Conservation (phyloP, 805 yeast genomes). For the Candida montana region DNA sequence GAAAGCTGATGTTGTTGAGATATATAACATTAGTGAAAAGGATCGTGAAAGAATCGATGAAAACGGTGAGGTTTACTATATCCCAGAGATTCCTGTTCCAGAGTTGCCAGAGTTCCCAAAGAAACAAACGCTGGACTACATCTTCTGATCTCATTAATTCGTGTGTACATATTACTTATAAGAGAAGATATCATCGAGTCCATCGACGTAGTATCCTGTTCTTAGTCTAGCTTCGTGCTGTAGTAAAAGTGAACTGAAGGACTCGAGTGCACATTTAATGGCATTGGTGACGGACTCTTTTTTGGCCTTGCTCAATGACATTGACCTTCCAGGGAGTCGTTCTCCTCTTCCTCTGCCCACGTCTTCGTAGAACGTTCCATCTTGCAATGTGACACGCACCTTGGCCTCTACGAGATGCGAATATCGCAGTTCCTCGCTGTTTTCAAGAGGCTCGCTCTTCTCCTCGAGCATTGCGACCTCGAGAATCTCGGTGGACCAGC, state of each 20-base stretch:
- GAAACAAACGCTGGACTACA: conserved; percentile 51
- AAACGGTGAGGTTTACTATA: conserved; percentile 73
- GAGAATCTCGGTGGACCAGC: conserved; percentile 47
- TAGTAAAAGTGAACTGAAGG: conserved; percentile 61
- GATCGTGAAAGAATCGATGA: conserved; percentile 90
- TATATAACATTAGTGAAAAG: conserved; percentile 73
- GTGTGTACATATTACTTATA: conserved; percentile 2
- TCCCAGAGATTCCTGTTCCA: conserved; percentile 75
- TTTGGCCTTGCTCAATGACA: conserved; percentile 75
- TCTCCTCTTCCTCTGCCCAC: conserved; percentile 71
- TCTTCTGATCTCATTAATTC: neutral
- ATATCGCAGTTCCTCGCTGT: conserved; percentile 15
- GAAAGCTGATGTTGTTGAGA: conserved; percentile 61
- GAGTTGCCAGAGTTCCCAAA: conserved; percentile 56
- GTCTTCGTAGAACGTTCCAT: conserved; percentile 79
- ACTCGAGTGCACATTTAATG: conserved; percentile 68
- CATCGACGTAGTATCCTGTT: conserved; percentile 26
- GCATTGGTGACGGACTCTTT: conserved; percentile 88
- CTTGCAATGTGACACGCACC: conserved; percentile 67
- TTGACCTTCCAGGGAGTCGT: conserved; percentile 54
- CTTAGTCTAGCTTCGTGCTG: conserved; percentile 30
- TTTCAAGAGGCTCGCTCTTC: conserved; percentile 12
- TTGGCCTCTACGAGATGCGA: conserved; percentile 31
- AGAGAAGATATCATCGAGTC: conserved; percentile 3
- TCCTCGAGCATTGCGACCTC: conserved; percentile 17